A percentile compares a stretch with the other conserved stretches of the same genome.
These are phyloP conservation scores for Pluteus cervinus DNA, from an alignment of 768 basidiomycete genomes.

Conservation along the genomic window DNA sequence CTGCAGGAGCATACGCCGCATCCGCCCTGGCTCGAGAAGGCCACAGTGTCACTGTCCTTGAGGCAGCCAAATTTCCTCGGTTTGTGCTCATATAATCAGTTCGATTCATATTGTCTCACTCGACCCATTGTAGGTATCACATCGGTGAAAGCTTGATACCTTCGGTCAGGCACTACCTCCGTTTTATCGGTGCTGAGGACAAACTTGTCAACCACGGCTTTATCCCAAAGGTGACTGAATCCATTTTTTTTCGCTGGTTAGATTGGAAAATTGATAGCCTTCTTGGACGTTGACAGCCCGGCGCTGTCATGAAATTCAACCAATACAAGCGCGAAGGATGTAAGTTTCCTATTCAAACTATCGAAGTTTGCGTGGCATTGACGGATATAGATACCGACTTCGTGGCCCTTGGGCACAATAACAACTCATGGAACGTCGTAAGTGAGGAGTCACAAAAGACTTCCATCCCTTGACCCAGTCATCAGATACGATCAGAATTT, in stretches of 20 bases:
- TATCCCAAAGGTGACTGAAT: conserved; percentile 34
- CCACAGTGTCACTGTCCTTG: conserved; percentile 45
- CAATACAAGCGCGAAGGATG: conserved; percentile 62
- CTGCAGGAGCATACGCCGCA: conserved; percentile 53
- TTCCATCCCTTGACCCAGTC: neutral
- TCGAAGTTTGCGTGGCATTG: too few relatives aligned
- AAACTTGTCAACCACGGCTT: conserved; percentile 46
- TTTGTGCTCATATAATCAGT: conserved; percentile 11
- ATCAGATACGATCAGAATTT: conserved; percentile 53
- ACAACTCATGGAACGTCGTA: conserved; percentile 60
- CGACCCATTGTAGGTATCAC: conserved; percentile 36
- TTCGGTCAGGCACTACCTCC: conserved; percentile 51
- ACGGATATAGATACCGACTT: conserved; percentile 55
- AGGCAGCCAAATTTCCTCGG: conserved; percentile 51
- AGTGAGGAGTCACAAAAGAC: conserved; percentile 13
- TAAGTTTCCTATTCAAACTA: conserved; percentile 23
- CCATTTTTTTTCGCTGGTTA: neutral
- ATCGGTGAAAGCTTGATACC: conserved; percentile 58
- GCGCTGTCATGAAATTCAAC: conserved; percentile 59
- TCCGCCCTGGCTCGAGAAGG: conserved; percentile 52
- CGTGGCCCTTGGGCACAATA: conserved; percentile 44
- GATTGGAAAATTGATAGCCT: neutral
- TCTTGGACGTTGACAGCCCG: conserved; percentile 32
- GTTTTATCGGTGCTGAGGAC: conserved; percentile 53
- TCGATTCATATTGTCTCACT: neutral